Conservation (phyloP, 164 flowering plant genomes). For the Sedum album region DNA sequence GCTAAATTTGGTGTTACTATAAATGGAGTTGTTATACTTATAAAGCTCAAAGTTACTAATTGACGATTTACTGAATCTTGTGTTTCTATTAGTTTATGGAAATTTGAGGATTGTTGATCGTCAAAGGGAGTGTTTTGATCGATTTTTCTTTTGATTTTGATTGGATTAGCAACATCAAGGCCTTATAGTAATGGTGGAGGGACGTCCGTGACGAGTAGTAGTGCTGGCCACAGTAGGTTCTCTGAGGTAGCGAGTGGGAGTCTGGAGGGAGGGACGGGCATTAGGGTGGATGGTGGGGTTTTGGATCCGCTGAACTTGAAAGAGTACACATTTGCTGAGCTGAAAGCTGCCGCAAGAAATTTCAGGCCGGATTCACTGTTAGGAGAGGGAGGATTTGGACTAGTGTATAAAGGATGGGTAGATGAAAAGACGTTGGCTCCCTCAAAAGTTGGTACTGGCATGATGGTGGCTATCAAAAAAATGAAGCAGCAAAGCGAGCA, state of each 20-base stretch:
- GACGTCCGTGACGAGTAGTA: slow-evolving; percentile 19
- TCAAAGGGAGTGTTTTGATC: neutral
- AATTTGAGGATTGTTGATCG: neutral
- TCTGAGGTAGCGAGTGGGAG: slow-evolving; percentile 23
- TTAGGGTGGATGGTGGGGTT: slow-evolving; percentile 28
- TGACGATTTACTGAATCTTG: neutral
- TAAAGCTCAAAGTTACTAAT: no score
- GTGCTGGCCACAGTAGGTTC: slow-evolving; percentile 16
- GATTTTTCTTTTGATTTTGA: neutral
- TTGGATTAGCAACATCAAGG: slow-evolving; percentile 12
- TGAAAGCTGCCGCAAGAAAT: no score
- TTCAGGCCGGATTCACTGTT: no score
- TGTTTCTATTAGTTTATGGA: neutral
- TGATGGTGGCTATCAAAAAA: slow-evolving; percentile 64
- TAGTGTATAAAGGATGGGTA: no score
- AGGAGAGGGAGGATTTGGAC: no score
- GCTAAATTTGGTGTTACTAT: neutral
- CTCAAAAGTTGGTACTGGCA: slow-evolving; percentile 35
- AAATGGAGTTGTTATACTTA: neutral
- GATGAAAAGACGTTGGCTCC: no score
- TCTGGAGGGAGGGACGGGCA: slow-evolving; percentile 10
- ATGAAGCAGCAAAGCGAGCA: slow-evolving; percentile 24
- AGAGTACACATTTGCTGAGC: no score
- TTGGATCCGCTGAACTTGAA: no score
- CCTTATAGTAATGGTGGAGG: slow-evolving; percentile 13